Percentiles rank a stretch among this genome's conserved stretches.
These are phyloP conservation scores for Colletotrichum sp. DNA, from an alignment of 2,329 filamentous ascomycete genomes.

Conservation along the genomic window DNA sequence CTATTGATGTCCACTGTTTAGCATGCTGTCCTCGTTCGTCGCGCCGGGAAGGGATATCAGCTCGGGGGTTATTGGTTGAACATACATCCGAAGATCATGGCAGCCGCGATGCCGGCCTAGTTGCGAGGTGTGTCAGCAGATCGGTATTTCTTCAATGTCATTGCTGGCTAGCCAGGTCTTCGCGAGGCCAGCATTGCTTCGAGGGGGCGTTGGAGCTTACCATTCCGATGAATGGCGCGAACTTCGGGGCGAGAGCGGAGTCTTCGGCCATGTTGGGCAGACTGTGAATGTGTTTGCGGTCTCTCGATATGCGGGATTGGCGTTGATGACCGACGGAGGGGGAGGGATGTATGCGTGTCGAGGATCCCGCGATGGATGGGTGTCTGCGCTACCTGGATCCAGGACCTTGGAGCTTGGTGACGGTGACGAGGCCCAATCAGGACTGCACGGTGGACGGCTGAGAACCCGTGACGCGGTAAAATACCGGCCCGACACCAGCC, in stretches of 20 bases:
- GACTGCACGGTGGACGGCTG: conserved; percentile 9
- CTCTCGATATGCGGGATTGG: conserved; percentile 17
- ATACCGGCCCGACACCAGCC: conserved; percentile 9
- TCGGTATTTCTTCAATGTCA: neutral
- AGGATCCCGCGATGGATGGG: conserved; percentile 14
- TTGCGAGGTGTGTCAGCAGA: conserved; percentile 26
- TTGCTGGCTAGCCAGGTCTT: neutral
- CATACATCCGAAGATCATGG: conserved; percentile 85
- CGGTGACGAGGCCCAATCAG: conserved; percentile 21
- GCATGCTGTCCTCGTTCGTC: conserved; percentile 1
- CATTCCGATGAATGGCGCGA: conserved; percentile 89
- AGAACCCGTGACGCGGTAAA: conserved; percentile 18
- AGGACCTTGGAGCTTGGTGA: conserved; percentile 23
- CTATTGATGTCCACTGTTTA: conserved; percentile 34
- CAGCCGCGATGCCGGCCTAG: conserved; percentile 78
- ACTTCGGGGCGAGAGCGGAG: conserved; percentile 73
- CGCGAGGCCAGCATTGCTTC: neutral
- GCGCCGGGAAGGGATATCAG: conserved; percentile 14
- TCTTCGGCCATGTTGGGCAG: conserved; percentile 52
- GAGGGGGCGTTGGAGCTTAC: conserved; percentile 52
- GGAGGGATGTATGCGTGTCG: conserved; percentile 17
- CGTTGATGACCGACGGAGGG: conserved; percentile 24
- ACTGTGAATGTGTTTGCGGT: neutral
- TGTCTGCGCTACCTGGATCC: conserved; percentile 19
- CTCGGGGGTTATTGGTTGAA: conserved; percentile 29